These are phyloP conservation scores for Beta macrorhiza DNA, from an alignment of 179 eudicot species.

Conservation along the genomic window DNA sequence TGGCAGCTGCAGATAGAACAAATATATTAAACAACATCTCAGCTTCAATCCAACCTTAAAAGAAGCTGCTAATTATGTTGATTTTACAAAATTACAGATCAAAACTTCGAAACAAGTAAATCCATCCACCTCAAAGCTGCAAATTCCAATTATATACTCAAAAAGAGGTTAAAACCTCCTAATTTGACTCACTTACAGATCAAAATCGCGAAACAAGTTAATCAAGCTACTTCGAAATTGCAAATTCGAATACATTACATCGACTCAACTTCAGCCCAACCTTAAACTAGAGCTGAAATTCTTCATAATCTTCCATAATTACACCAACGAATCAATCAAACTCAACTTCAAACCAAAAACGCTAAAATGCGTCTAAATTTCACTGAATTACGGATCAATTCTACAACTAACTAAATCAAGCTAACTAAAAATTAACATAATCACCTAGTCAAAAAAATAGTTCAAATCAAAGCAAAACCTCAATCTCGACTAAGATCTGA, in stretches of 20 bases:
- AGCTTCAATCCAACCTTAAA: conserved; percentile 3
- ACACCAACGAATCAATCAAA: neutral
- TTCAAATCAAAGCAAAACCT: conserved; percentile 9
- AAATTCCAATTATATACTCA: neutral
- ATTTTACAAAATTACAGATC: neutral
- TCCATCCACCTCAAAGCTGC: neutral
- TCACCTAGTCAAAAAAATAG: neutral
- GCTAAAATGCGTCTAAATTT: neutral
- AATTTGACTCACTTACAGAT: no score
- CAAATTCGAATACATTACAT: neutral
- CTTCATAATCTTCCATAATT: neutral
- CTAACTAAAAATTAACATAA: no score
- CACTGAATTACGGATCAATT: conserved; percentile 1
- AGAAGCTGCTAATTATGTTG: neutral
- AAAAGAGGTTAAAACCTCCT: neutral
- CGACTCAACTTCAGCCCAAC: neutral
- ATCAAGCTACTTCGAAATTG: no score
- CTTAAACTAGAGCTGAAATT: neutral
- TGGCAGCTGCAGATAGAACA: conserved; percentile 51
- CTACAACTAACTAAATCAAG: neutral
- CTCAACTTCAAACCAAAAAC: neutral
- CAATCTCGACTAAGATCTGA: conserved; percentile 27
- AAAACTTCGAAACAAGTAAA: neutral
- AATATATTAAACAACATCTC: neutral
- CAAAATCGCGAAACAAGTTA: no score